phyloP scores from a whole-genome alignment of 2,329 filamentous ascomycete species.

The Exophiala calicioides region DNA sequence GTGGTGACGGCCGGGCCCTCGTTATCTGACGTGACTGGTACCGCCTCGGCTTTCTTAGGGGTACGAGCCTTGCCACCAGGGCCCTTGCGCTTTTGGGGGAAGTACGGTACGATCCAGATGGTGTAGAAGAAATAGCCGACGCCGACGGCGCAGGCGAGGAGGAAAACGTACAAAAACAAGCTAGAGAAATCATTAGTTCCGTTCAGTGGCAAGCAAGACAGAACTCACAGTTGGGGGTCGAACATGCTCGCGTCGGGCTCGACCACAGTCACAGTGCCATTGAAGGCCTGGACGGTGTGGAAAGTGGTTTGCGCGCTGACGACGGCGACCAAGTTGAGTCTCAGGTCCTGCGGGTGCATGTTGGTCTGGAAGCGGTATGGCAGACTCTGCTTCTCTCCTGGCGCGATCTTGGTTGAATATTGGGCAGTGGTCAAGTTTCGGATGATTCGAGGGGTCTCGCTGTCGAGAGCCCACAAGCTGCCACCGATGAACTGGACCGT shows the following conservation, averaged over 20 bases:
- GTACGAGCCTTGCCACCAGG: constrained; percentile 60
- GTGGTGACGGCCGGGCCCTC: constrained; percentile 70
- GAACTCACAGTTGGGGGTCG: constrained; percentile 86
- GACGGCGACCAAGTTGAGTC: constrained; percentile 74
- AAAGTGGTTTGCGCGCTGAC: constrained; percentile 57
- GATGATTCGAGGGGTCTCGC: constrained; percentile 61
- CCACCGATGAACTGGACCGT: constrained; percentile 76
- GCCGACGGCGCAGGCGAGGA: constrained; percentile 73
- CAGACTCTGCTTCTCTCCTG: constrained; percentile 62
- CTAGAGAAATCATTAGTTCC: too few species aligned
- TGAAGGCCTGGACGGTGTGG: constrained; percentile 77
- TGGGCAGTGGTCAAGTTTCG: constrained; percentile 80
- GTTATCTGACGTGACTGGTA: constrained; percentile 64
- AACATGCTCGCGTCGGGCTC: constrained; percentile 89
- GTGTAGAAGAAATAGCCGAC: constrained; percentile 96
- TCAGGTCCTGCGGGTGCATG: constrained; percentile 88
- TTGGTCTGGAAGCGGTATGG: constrained; percentile 84
- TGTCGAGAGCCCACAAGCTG: constrained; percentile 63
- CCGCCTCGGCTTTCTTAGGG: constrained; percentile 66
- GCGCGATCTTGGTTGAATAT: constrained; percentile 72
- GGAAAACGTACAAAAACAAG: constrained; percentile 96
- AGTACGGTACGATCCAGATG: constrained; percentile 94
- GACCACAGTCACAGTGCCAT: constrained; percentile 80
- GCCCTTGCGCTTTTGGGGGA: constrained; percentile 64
- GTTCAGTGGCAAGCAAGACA: constrained; percentile 98